Conservation (phyloP, 805 yeast genomes). For the Lachancea sp. region DNA sequence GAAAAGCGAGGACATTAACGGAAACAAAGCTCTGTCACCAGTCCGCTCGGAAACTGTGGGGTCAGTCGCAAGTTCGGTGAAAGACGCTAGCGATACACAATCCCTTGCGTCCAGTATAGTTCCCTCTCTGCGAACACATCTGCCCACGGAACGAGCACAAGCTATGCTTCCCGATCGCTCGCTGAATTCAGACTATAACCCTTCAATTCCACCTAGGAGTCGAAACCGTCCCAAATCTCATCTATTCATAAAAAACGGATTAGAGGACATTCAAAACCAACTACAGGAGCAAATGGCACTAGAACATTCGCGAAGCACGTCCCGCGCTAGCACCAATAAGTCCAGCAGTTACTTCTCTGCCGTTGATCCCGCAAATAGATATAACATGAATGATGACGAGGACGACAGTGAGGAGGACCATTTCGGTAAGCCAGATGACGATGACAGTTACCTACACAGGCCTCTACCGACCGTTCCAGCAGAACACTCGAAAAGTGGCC, state of each 20-base stretch:
- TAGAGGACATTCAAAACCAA: conserved; percentile 19
- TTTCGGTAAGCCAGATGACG: conserved; percentile 12
- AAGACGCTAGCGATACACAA: conserved; percentile 2
- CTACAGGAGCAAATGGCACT: conserved; percentile 15
- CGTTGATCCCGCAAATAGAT: conserved; percentile 11
- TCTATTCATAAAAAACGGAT: conserved; percentile 20
- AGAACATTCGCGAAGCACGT: neutral
- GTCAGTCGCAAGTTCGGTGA: neutral
- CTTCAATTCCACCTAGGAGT: conserved; percentile 31
- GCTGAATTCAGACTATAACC: conserved; percentile 20
- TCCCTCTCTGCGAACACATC: conserved; percentile 22
- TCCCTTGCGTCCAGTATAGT: conserved; percentile 26
- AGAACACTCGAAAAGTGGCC: neutral
- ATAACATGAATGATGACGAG: neutral
- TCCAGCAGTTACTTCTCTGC: conserved; percentile 27
- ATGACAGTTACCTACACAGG: conserved; percentile 17
- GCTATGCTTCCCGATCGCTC: conserved; percentile 18
- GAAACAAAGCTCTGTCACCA: neutral
- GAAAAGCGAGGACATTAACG: neutral
- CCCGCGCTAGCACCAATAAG: conserved; percentile 8
- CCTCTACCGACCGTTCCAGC: conserved; percentile 22
- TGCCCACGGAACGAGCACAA: neutral
- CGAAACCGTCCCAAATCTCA: conserved; percentile 29
- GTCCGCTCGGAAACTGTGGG: neutral
- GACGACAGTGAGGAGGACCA: conserved; percentile 4